A percentile compares a stretch with the other conserved stretches of the same genome.
These are phyloP conservation scores for Metschnikowia corniflorae DNA, from an alignment of 805 yeast genomes.

Conservation along the genomic window DNA sequence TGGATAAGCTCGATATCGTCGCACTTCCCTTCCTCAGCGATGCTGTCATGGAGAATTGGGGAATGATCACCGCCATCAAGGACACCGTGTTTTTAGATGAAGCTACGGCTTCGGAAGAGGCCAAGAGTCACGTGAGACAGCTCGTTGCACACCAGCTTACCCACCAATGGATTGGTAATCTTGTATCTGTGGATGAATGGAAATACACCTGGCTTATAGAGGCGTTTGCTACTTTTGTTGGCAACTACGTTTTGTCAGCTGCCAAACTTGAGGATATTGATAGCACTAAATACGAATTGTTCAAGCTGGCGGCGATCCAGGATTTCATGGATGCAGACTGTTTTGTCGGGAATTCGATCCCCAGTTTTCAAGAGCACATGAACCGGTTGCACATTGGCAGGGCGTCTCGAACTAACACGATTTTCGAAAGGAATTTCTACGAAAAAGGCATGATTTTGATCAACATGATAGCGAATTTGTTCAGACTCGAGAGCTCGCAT, in stretches of 20 bases:
- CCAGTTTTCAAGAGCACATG: conserved; percentile 37
- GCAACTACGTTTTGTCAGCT: conserved; percentile 41
- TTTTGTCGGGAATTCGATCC: conserved; percentile 21
- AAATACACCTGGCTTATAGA: conserved; percentile 72
- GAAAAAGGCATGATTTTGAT: conserved; percentile 58
- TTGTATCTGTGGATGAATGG: conserved; percentile 65
- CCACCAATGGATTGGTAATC: conserved; percentile 79
- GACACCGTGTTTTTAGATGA: conserved; percentile 38
- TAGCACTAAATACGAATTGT: conserved; percentile 11
- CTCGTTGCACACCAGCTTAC: conserved; percentile 68
- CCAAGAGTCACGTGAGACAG: conserved; percentile 43
- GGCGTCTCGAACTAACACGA: conserved; percentile 34
- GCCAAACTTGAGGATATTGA: conserved; percentile 14
- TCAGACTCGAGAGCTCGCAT: conserved; percentile 26
- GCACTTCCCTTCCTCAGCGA: conserved; percentile 69
- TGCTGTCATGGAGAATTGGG: conserved; percentile 82
- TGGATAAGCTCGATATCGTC: conserved; percentile 62
- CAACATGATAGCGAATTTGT: conserved; percentile 48
- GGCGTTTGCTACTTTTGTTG: conserved; percentile 73
- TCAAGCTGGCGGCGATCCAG: conserved; percentile 22
- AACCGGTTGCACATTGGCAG: conserved; percentile 21
- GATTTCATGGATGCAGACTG: conserved; percentile 36
- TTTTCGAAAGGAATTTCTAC: conserved; percentile 51
- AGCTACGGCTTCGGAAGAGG: conserved; percentile 17
- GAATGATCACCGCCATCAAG: conserved; percentile 57